Conservation (phyloP, 106 monocot species). For the Hemerocallis citrina region DNA sequence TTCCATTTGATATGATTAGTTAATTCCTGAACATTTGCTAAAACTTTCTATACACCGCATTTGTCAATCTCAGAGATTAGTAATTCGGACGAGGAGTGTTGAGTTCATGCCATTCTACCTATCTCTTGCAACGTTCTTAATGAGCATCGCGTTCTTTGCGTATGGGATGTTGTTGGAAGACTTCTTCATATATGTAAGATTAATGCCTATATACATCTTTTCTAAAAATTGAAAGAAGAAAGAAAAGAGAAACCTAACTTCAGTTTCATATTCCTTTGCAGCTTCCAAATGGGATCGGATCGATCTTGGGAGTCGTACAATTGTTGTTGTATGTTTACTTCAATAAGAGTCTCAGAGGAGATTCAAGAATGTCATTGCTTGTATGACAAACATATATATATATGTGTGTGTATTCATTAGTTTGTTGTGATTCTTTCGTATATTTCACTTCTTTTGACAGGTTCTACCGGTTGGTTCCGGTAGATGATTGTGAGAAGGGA, state of each 20-base stretch:
- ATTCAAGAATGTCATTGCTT: constrained; percentile 34
- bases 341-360: constrained; percentile 33
- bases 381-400: constrained; percentile 7
- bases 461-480: too few species aligned
- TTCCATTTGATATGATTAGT: background rate
- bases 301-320: constrained; percentile 41
- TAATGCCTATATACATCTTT: too few species aligned
- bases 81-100: constrained; percentile 60
- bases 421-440: background rate
- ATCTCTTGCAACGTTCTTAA: constrained; percentile 64
- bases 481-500: too few species aligned
- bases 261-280: constrained; percentile 23
- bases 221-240: too few species aligned
- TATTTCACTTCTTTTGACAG: background rate
- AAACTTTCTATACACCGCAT: background rate
- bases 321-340: constrained; percentile 55
- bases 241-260: too few species aligned
- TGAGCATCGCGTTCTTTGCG: constrained; percentile 75
- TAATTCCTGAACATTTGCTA: background rate
- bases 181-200: constrained; percentile 75
- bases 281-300: constrained; percentile 68
- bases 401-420: background rate
- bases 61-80: constrained; percentile 43
- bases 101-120: constrained; percentile 88
- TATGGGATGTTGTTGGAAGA: constrained; percentile 61